These are phyloP conservation scores for Zoysia matrella DNA, from an alignment of 202 grass and related monocot genomes.

Conservation along the genomic window DNA sequence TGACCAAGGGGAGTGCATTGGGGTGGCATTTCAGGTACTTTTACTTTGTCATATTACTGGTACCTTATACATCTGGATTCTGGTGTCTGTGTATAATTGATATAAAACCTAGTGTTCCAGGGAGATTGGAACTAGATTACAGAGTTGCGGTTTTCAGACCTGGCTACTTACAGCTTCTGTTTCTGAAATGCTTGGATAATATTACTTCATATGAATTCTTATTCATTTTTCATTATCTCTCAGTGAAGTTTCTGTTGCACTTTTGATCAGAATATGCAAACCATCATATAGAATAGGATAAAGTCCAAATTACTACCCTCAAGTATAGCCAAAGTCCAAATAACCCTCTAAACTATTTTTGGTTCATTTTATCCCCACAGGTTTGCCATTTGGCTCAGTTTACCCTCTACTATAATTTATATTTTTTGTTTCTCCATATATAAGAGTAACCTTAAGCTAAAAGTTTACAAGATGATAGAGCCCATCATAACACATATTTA, in stretches of 20 bases:
- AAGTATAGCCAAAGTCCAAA: too few species aligned
- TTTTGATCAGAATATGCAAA: conserved; percentile 22
- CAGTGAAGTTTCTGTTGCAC: not conserved
- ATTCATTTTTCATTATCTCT: conserved; percentile 14
- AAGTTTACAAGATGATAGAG: too few species aligned
- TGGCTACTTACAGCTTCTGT: conserved; percentile 13
- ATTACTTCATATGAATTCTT: conserved; percentile 7
- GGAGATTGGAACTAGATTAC: not conserved
- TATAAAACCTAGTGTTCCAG: conserved; percentile 5
- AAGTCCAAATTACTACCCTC: too few species aligned
- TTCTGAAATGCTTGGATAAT: not conserved
- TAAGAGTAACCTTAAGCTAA: too few species aligned
- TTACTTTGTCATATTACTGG: conserved; percentile 30
- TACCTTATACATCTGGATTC: not conserved
- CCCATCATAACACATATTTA: too few species aligned
- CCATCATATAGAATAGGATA: not conserved
- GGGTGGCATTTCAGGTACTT: conserved; percentile 98
- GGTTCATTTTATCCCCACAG: too few species aligned
- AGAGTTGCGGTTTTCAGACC: not conserved
- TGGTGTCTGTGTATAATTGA: conserved; percentile 28
- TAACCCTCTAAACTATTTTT: too few species aligned
- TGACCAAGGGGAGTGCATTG: conserved; percentile 96
- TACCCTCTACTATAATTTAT: too few species aligned
- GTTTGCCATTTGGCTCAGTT: too few species aligned
- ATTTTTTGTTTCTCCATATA: too few species aligned